A percentile compares a stretch with the other conserved stretches of the same genome.
Conservation (phyloP, 2,329 filamentous ascomycete genomes). For the Aspergillus chevalieri region DNA sequence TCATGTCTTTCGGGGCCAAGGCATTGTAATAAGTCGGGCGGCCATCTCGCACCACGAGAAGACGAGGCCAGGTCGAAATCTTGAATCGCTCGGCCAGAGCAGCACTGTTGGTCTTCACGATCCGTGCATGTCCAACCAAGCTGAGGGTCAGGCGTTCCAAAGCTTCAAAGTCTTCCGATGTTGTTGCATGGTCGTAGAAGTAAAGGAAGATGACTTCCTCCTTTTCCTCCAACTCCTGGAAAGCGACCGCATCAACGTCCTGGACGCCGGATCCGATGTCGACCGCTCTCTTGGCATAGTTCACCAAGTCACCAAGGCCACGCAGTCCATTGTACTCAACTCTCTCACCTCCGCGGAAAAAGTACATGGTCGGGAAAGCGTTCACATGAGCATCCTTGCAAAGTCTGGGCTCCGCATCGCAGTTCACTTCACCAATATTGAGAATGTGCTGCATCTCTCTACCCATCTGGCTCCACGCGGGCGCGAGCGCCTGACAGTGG, state of each 20-base stretch:
- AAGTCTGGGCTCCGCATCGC: slow-evolving; percentile 75
- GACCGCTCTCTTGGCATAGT: slow-evolving; percentile 79
- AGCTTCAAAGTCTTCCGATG: slow-evolving; percentile 82
- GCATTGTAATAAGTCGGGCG: slow-evolving; percentile 85
- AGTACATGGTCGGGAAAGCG: slow-evolving; percentile 82
- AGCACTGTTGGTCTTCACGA: slow-evolving; percentile 83
- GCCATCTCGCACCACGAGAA: slow-evolving; percentile 83
- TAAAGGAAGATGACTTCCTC: slow-evolving; percentile 96
- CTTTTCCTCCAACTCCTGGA: slow-evolving; percentile 79
- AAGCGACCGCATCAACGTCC: slow-evolving; percentile 69
- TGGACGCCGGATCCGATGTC: slow-evolving; percentile 69
- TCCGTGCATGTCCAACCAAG: slow-evolving; percentile 81
- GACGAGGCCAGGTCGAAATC: slow-evolving; percentile 92
- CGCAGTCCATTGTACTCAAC: slow-evolving; percentile 90
- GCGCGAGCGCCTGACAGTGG: slow-evolving; percentile 88
- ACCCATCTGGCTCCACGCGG: slow-evolving; percentile 82
- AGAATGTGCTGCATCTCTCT: slow-evolving; percentile 85
- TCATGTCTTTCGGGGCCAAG: slow-evolving; percentile 84
- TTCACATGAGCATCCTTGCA: slow-evolving; percentile 82
- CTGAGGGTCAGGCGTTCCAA: slow-evolving; percentile 80
- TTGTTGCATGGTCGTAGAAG: slow-evolving; percentile 95
- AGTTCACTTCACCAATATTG: slow-evolving; percentile 95
- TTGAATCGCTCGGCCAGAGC: slow-evolving; percentile 76
- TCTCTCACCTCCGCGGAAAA: slow-evolving; percentile 86
- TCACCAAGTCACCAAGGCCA: slow-evolving; percentile 81